Percentiles rank a stretch among this genome's conserved stretches.
Evolutionary conservation across 1,139 yeast genomes (phyloP).

Genomic region (Yamadazyma triangularis): DNA sequence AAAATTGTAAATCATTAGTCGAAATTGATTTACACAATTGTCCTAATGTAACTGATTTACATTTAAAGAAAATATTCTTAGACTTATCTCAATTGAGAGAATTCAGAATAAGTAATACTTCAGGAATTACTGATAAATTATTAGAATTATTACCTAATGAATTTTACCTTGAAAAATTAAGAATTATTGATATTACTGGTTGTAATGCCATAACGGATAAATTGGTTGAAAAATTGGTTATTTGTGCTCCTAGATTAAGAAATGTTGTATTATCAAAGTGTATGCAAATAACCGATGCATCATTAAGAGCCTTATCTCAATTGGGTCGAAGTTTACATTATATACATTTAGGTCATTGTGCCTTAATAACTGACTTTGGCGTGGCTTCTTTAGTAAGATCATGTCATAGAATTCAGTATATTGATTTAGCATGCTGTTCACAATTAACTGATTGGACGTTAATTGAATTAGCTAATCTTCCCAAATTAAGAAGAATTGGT

Average conservation of each 20-base stretch:
- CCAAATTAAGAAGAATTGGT: constrained; percentile 85
- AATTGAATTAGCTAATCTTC: constrained; percentile 70
- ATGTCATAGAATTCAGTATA: constrained; percentile 85
- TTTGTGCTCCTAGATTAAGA: constrained; percentile 77
- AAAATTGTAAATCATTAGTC: constrained; percentile 71
- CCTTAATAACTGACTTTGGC: constrained; percentile 84
- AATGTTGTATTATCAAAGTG: constrained; percentile 90
- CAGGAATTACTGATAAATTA: constrained; percentile 63
- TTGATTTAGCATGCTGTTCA: constrained; percentile 91
- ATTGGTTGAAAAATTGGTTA: constrained; percentile 67
- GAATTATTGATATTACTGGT: constrained; percentile 82
- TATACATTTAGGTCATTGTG: constrained; percentile 92
- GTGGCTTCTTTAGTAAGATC: constrained; percentile 69
- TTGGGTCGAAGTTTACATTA: constrained; percentile 84
- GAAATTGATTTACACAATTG: constrained; percentile 90
- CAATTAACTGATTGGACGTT: constrained; percentile 85
- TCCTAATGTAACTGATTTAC: constrained; percentile 62
- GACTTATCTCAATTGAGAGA: constrained; percentile 73
- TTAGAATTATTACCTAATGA: constrained; percentile 45
- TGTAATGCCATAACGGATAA: constrained; percentile 81
- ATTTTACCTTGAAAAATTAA: constrained; percentile 45
- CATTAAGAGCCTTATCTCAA: constrained; percentile 65
- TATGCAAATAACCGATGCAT: constrained; percentile 78
- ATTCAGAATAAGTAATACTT: constrained; percentile 73
- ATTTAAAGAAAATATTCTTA: constrained; percentile 58